Evolutionary conservation across 148 eudicot species (phyloP).

Genomic region (Nepenthes gracilis): DNA sequence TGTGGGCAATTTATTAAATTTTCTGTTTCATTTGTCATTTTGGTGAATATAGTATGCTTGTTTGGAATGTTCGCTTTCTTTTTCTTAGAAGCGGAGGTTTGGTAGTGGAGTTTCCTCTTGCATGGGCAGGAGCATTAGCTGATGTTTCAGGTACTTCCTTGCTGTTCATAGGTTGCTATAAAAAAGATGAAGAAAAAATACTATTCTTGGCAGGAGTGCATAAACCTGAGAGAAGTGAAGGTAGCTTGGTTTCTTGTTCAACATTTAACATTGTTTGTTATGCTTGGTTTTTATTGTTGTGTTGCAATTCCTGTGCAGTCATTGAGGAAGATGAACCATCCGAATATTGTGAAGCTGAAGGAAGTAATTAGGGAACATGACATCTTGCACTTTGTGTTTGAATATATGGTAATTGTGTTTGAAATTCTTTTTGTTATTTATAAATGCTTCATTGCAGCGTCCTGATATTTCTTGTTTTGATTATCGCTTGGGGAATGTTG

Average conservation of each 20-base stretch:
- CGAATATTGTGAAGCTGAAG: constrained; percentile 88
- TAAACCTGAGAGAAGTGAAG: constrained; percentile 69
- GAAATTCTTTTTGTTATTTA: not conserved
- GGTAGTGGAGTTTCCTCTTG: constrained; percentile 1
- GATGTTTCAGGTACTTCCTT: not conserved
- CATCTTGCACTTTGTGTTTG: constrained; percentile 77
- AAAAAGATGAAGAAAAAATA: constrained; percentile 92
- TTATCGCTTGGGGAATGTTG: not conserved
- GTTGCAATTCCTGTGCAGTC: constrained; percentile 35
- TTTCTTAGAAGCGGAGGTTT: not conserved
- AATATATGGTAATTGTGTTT: constrained; percentile 60
- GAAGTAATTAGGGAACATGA: constrained; percentile 88
- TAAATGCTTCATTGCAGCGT: not conserved
- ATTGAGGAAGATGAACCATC: constrained; percentile 84
- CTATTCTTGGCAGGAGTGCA: constrained; percentile 84
- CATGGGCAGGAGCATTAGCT: not conserved
- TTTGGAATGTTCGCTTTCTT: not conserved
- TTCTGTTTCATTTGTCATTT: no score
- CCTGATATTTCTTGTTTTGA: not conserved
- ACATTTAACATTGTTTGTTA: no score
- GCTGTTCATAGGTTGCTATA: constrained; percentile 56
- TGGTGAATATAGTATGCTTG: no score
- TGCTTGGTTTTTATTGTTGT: not conserved
- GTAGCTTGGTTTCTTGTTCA: constrained; percentile 4
- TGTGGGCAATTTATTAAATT: no score